Evolutionary conservation across 495 filamentous ascomycete species (phyloP).

Genomic region (Lentithecium fluviatile): DNA sequence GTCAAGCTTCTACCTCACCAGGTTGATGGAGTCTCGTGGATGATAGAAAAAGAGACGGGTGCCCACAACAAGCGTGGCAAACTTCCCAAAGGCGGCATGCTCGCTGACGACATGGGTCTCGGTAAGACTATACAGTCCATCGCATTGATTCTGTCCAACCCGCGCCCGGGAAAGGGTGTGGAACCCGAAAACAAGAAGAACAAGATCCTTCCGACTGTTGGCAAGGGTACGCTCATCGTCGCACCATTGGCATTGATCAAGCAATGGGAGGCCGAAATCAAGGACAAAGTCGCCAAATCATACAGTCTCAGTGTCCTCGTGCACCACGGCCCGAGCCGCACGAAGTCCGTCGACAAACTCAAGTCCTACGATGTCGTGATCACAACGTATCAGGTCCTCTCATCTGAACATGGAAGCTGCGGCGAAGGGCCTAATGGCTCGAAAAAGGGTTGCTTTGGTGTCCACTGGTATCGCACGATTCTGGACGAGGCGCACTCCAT

Average conservation of each 20-base stretch:
- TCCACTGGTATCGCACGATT: slow-evolving; percentile 93
- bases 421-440: slow-evolving; percentile 53
- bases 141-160: slow-evolving; percentile 77
- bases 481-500: slow-evolving; percentile 97
- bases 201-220: slow-evolving; percentile 61
- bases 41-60: slow-evolving; percentile 84
- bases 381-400: slow-evolving; percentile 92
- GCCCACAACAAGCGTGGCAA: slow-evolving; percentile 70
- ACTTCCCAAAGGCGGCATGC: slow-evolving; percentile 79
- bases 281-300: slow-evolving; percentile 64
- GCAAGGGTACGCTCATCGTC: slow-evolving; percentile 82
- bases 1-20: slow-evolving; percentile 90
- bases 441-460: slow-evolving; percentile 80
- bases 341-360: slow-evolving; percentile 71
- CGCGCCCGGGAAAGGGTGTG: slow-evolving; percentile 58
- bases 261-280: slow-evolving; percentile 94
- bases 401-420: slow-evolving; percentile 77
- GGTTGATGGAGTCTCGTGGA: slow-evolving; percentile 88
- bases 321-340: slow-evolving; percentile 83
- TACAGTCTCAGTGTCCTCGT: slow-evolving; percentile 76
- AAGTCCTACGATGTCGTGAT: slow-evolving; percentile 92
- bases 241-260: slow-evolving; percentile 95
- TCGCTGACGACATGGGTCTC: slow-evolving; percentile 85
- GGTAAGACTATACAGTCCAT: slow-evolving; percentile 85
- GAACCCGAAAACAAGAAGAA: slow-evolving; percentile 50